These are phyloP conservation scores for Botrytis byssoidea DNA, from an alignment of 2,329 filamentous ascomycete genomes.

Conservation along the genomic window DNA sequence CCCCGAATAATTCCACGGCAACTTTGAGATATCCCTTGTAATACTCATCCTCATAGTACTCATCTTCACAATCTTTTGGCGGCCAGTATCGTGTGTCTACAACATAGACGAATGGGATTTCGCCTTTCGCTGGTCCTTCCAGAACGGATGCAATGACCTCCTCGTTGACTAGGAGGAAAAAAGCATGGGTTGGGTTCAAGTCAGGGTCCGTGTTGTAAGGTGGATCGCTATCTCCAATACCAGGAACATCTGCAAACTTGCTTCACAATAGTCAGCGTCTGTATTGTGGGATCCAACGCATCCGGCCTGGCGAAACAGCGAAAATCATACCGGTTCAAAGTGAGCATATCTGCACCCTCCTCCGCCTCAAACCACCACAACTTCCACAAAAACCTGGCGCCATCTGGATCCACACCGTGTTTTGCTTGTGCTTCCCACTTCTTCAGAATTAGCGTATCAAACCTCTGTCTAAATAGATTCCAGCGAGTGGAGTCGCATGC, in stretches of 20 bases:
- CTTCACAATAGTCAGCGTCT: neutral
- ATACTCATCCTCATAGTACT: no score
- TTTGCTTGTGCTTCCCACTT: neutral
- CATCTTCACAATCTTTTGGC: no score
- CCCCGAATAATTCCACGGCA: no score
- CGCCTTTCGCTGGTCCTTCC: neutral
- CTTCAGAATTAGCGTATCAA: neutral
- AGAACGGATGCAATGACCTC: neutral
- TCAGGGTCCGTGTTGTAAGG: neutral
- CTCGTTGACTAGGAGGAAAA: neutral
- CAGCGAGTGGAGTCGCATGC: neutral
- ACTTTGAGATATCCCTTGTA: no score
- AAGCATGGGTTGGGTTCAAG: neutral
- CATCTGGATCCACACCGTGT: neutral
- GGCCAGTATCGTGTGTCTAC: neutral
- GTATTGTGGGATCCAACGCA: neutral
- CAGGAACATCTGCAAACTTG: neutral
- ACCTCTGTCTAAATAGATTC: neutral
- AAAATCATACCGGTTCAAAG: neutral
- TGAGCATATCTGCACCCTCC: neutral
- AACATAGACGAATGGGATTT: neutral
- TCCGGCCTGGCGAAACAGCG: neutral
- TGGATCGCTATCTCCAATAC: fast-evolving
- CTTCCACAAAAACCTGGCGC: neutral
- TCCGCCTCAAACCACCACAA: neutral